Base-by-base conservation (phyloP, 1,284 basidiomycete genomes). In the Hypsizygus ulmarius region DNA sequence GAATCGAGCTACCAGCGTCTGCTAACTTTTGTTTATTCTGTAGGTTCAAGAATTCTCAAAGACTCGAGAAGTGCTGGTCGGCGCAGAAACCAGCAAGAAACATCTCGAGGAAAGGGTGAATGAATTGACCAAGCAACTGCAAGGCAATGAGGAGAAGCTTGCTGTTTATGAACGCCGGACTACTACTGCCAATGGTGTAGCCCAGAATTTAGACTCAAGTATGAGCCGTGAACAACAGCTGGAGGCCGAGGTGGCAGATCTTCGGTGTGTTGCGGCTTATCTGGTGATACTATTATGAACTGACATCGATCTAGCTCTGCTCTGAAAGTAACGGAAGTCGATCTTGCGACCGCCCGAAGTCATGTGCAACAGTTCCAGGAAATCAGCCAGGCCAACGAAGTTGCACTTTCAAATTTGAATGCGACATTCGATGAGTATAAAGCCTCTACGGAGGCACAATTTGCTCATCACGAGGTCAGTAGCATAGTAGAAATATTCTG, bases 341-440 rank as follows among this genome's bases (percentile, higher is more conserved):
- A 93, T 55, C 74, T 91, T 29, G 72, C 80, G 4, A 72, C 82
- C 30, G 84, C 90, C 2, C 75, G 78, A 43, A 78, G 72, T 41
- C 87, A 93, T 60, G 84, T 87, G 16, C 79, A 87, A 53, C 90
- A 93, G 63, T 93, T 87, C 77, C 80, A 90, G 63, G 82, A 87
- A 50, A 91, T 93, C 58, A 87, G 87, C 50, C 79, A 85, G 59
- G 87, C 88, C 0, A 92, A 81, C 58, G 92, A 94, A 61, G 77
- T 77, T 52, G 89, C 90, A 12, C 72, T 94, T 5, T 74, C 78
- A 18, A 78, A 79, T 34, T 68, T 94, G 37, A 86, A 84, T 47
- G 65, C 72, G 0, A 89, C 87, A 0, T 83, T 87, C 56, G 90
- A 94, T 46, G 84, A 91, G 62, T 93, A 87, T 71, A 87, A 82